Base-by-base conservation (phyloP, 345 rosid genomes). In the Xanthoceras sorbifolium region DNA sequence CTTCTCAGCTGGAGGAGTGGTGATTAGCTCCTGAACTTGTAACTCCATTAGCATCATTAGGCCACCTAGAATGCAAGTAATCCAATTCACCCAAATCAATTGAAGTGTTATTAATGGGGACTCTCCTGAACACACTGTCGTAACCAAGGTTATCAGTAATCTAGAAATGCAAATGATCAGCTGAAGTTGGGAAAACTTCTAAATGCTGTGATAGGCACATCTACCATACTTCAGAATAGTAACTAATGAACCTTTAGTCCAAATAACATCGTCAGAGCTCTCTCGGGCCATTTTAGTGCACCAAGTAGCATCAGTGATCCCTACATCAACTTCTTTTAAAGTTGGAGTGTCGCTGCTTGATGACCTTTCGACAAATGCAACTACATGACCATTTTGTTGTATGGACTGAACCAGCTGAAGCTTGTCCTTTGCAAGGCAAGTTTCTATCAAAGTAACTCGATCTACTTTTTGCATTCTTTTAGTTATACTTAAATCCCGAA, bases 181-280 rank as follows among this genome's bases (percentile, higher is more conserved):
- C 72, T 83, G 83, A 38, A 74, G 67, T 74, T 80, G 77, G 34
- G 57, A 74, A 79, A 83, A 80, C 48, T 80, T 74, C 63, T 77
- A 79, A 55, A 74, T 63, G 77, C 80, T 83, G 48, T 48, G 9
- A 76, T 76, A 79, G 17, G 77, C 77, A 31, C 55, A 66, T 57
- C 80, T 79, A 25, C 80, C 79, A 2, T 29, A 44, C 29, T 63
- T 18, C 36, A 79, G 9, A 57, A 79, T 34, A 18, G 6, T 2
- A 18, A 6, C 4, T 11, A 76, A 6, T 65, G 81, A 62, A 36
- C 71, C 22, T 22, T 6, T 36, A 46, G 67, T 20, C 52, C 64
- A 17, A 31, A 77, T 28, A 46, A 79, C 69, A 36, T 79, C 48
- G 73, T 83, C 76, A 15, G 46, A 73, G 76, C 31, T 57, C 60